Percentiles rank a stretch among this genome's conserved stretches.
These are phyloP conservation scores for Lumnitzera racemosa DNA, from an alignment of 345 rosid species.

Conservation along the genomic window DNA sequence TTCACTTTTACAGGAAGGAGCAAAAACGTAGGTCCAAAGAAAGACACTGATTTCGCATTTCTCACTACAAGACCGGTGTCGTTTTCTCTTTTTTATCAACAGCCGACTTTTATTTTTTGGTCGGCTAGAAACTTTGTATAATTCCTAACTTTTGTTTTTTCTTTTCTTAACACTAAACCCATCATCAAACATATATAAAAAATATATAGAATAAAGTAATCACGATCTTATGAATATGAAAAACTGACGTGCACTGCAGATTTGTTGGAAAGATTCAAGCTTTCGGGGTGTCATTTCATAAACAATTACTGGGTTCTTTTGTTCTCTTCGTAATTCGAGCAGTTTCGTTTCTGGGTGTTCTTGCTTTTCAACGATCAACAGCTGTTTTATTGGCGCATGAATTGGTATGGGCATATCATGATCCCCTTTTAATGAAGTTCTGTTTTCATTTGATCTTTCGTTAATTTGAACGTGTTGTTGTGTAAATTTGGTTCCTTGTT, in stretches of 20 bases:
- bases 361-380: too few species aligned
- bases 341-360: background rate
- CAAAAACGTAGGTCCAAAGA: too few species aligned
- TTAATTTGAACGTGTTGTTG: slow-evolving; percentile 10
- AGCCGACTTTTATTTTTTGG: slow-evolving; percentile 40
- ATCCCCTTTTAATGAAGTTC: background rate
- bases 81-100: slow-evolving; percentile 17
- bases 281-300: slow-evolving; percentile 12
- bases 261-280: slow-evolving; percentile 12
- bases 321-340: slow-evolving; percentile 7
- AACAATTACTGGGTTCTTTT: slow-evolving; percentile 6
- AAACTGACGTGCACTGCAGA: slow-evolving; percentile 34
- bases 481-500: background rate
- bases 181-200: background rate
- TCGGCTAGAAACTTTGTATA: slow-evolving; percentile 19
- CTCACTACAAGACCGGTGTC: slow-evolving; percentile 20
- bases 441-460: slow-evolving; percentile 10
- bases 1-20: too few species aligned
- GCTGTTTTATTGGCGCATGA: too few species aligned
- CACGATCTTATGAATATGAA: slow-evolving; percentile 7
- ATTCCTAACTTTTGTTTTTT: slow-evolving; percentile 4
- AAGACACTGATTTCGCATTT: slow-evolving; percentile 9
- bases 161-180: background rate
- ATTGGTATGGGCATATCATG: too few species aligned
- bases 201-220: too few species aligned